Conservation (phyloP, 768 basidiomycete species). For the Pulveroboletus sp. region DNA sequence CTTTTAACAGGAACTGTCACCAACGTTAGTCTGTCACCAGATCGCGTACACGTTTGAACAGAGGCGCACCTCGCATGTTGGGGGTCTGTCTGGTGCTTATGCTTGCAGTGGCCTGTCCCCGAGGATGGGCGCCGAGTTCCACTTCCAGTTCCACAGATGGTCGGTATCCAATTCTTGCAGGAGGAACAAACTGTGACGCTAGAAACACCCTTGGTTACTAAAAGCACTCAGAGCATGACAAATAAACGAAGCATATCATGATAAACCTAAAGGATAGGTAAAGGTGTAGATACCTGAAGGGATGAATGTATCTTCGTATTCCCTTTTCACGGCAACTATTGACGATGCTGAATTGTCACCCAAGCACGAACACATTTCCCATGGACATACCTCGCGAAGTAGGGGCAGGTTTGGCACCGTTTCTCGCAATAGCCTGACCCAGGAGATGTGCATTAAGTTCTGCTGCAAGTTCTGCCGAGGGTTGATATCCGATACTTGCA, state of each 20-base stretch:
- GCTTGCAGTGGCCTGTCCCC: not conserved
- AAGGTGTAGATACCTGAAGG: constrained; percentile 1
- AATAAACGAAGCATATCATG: not conserved
- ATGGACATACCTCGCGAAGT: not conserved
- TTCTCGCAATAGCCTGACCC: too few relatives aligned
- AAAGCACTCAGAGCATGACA: not conserved
- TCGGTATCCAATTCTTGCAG: constrained; percentile 4
- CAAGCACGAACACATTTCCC: not conserved
- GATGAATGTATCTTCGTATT: constrained; percentile 2
- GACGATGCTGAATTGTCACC: not conserved
- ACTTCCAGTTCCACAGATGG: constrained; percentile 7
- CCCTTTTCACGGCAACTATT: constrained; percentile 9
- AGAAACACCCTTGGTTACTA: not conserved
- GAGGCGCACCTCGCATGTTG: not conserved
- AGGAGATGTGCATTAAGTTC: too few relatives aligned
- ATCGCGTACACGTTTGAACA: not conserved
- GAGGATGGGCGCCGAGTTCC: constrained; percentile 2
- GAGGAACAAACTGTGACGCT: not conserved
- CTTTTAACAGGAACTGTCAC: constrained; percentile 5
- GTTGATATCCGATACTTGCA: too few relatives aligned
- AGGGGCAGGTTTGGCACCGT: not conserved
- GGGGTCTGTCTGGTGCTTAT: not conserved
- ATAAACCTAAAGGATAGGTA: not conserved
- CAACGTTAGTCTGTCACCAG: not conserved
- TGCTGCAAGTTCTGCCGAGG: too few relatives aligned